Evolutionary conservation across 2,329 filamentous ascomycete species (phyloP), one percentile per base, ranked within the genome.

Genomic region (Tolypocladium capitatum): DNA sequence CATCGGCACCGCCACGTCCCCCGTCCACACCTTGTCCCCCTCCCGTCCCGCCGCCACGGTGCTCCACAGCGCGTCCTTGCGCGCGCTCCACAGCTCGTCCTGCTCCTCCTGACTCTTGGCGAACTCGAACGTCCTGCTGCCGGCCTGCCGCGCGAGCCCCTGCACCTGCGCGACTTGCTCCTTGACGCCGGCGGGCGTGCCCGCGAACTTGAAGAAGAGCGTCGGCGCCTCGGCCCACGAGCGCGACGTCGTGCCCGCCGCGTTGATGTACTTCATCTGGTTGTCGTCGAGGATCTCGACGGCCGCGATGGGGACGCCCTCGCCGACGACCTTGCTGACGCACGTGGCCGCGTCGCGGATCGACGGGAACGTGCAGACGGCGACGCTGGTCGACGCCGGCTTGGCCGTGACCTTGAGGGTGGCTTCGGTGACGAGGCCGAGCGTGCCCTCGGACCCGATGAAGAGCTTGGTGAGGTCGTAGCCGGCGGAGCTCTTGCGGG

Each of bases 271-370:
- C 56, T 68, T 71, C 78, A 96, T 96, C 69, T 94, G 89, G 49
- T 89, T 83, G 61, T 94, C 89, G 67, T 96, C 90, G 28, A 96
- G 72, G 49, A 96, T 84, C 68, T 96, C 90, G 40, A 96, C 81
- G n/a, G 90, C 90, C 1, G 90, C 89, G 38, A 96, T 82, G 30
- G 86, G 86, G 11, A 95, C 78, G 27, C 88, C 89, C 46, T 84
- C 77, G 41, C 79, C 80, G 5, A 96, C 89, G 11, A 95, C 87
- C 47, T 76, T 76, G 54, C 83, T 80, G 2, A 92, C 89, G 62
- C 87, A 94, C 59, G 83, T 76, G 16, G 86, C 87, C 1, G 88
- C 88, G 53, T 78, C 70, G 42, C 84, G 80, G 53, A 94, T 69
- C 28, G 67, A 60, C 9, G 66, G 65, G 60, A 77, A 77, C 48